Conservation (phyloP, 2,329 filamentous ascomycete genomes). For the Xylariaceae sp. region DNA sequence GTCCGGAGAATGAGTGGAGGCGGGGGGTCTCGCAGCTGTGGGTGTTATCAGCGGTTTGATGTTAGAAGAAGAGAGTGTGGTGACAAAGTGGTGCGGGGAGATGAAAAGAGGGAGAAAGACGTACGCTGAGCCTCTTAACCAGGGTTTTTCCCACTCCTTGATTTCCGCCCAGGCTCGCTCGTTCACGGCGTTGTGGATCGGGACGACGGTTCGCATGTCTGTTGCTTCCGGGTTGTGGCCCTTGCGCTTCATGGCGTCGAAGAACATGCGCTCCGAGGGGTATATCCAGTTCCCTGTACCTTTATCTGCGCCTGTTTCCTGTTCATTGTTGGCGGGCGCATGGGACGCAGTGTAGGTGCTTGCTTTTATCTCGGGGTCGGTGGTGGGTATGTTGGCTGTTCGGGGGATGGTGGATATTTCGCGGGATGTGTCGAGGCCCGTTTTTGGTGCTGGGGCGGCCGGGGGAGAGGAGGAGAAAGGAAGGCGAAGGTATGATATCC, state of each 20-base stretch:
- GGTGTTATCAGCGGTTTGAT: not conserved
- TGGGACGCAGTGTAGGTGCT: slow-evolving; percentile 11
- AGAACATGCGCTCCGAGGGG: slow-evolving; percentile 95
- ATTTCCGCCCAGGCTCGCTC: slow-evolving; percentile 95
- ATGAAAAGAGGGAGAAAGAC: slow-evolving; percentile 14
- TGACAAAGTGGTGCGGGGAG: not conserved
- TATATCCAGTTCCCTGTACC: slow-evolving; percentile 91
- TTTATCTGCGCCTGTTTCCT: slow-evolving; percentile 69
- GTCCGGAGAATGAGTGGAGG: slow-evolving; percentile 79
- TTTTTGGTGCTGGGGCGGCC: slow-evolving; percentile 4
- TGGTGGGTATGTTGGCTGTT: slow-evolving; percentile 41
- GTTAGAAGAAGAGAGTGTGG: not conserved
- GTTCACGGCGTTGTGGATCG: slow-evolving; percentile 98
- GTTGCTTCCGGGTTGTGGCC: slow-evolving; percentile 66
- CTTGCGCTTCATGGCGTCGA: slow-evolving; percentile 93
- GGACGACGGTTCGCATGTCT: slow-evolving; percentile 90
- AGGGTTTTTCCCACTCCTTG: slow-evolving; percentile 78
- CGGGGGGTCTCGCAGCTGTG: slow-evolving; percentile 70
- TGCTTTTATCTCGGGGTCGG: slow-evolving; percentile 33
- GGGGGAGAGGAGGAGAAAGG: slow-evolving; percentile 37
- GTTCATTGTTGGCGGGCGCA: slow-evolving; percentile 64
- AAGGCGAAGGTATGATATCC: slow-evolving; percentile 43
- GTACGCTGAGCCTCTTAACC: slow-evolving; percentile 55
- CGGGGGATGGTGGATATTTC: slow-evolving; percentile 79
- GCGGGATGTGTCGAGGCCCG: slow-evolving; percentile 61